Base-by-base conservation (phyloP, 2,329 filamentous ascomycete species). In the Fusarium virguliforme region DNA sequence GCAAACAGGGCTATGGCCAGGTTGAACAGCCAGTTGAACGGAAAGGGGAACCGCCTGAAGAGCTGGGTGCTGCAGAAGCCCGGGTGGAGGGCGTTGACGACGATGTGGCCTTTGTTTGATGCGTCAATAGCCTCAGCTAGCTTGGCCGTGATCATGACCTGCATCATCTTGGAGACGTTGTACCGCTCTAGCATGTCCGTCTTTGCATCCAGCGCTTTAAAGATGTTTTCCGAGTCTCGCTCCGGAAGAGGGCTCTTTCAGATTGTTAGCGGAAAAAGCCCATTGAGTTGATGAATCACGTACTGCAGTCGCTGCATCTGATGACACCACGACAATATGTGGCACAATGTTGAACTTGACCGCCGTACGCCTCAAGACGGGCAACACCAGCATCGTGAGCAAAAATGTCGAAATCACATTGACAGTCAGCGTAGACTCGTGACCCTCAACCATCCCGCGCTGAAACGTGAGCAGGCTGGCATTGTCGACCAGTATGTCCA, bases 341-440 rank as follows among this genome's bases (percentile, higher is more conserved):
- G 83, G 81, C 53, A 68, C 72, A 6, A 78, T 64, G 13, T 81
- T 81, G 58, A 76, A 74, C 59, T 68, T 73, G 4, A 58, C 72
- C 2, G 80, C 81, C 8, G 81, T 82, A 12, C 74, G 74, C 22
- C 79, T 78, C 70, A 88, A 67, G 26, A 75, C 70, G 1, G 85
- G 85, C 22, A 88, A 73, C 22, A 86, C 68, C 55, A 82, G 66
- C 10, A 87, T 43, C 0, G 81, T 80, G 59, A 87, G 77, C 30
- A 87, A 75, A 37, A 84, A 82, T 0, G 83, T 86, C 4, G 80
- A 80, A 37, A 87, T 76, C 18, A 86, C 82, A 70, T 87, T 87
- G 50, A 86, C 80, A 4, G 82, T 83, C 54, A 86, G 73, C 30
- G 77, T 82, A 13, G 72, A 71, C 73, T 87, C 85, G 59, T 81